phyloP scores from a whole-genome alignment of 2,329 filamentous ascomycete genomes.

The Fusarium robinianum region DNA sequence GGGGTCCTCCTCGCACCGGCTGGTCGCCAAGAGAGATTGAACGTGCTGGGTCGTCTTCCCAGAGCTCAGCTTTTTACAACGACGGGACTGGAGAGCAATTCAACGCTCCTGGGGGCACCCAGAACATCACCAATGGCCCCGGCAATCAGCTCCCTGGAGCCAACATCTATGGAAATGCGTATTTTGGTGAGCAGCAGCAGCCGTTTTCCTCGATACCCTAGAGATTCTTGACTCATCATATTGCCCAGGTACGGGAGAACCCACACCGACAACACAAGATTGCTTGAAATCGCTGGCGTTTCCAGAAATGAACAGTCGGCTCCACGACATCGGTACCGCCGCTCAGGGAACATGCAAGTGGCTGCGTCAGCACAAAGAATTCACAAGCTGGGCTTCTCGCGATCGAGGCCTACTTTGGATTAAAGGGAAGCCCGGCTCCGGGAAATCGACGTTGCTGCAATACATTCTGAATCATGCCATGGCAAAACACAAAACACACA shows the following conservation, averaged over 20 bases:
- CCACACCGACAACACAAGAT: no score
- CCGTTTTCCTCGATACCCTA: no score
- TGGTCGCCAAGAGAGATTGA: no score
- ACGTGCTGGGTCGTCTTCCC: no score
- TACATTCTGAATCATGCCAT: conserved; percentile 4
- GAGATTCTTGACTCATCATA: no score
- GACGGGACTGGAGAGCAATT: background rate
- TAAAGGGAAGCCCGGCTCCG: conserved; percentile 43
- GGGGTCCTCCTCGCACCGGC: no score
- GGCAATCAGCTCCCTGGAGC: background rate
- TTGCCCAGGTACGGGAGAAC: no score
- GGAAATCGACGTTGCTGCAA: conserved; percentile 44
- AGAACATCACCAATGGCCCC: background rate
- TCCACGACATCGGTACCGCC: background rate
- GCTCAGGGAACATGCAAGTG: conserved; percentile 3
- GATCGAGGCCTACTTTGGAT: conserved; percentile 39
- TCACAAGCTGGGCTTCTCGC: background rate
- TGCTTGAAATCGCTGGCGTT: conserved; percentile 9
- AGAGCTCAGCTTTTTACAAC: background rate
- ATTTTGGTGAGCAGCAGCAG: no score
- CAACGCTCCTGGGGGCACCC: background rate
- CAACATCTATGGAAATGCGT: background rate
- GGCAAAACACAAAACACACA: background rate
- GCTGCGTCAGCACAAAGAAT: background rate
- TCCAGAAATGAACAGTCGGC: conserved; percentile 2